Percentiles rank a stretch among this genome's conserved stretches.
Conservation (phyloP, 1,284 basidiomycete species). For the Lignosus rhinocerotis region DNA sequence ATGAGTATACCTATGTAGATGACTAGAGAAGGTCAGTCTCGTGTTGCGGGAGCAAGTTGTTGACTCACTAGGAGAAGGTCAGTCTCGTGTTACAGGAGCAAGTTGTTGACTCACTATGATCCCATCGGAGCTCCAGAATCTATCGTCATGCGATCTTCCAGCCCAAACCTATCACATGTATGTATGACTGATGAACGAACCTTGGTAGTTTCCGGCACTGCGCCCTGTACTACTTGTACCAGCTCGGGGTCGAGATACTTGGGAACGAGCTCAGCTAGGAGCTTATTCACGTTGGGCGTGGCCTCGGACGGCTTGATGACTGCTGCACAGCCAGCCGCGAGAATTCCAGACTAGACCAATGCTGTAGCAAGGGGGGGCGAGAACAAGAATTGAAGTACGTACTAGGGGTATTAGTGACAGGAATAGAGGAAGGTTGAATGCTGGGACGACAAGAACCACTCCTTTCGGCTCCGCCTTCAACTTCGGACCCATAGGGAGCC, state of each 20-base stretch:
- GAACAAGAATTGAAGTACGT: constrained; percentile 18
- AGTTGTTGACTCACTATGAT: constrained; percentile 63
- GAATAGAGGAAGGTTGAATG: constrained; percentile 62
- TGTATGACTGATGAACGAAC: constrained; percentile 32
- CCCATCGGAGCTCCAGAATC: constrained; percentile 82
- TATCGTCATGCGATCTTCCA: constrained; percentile 24
- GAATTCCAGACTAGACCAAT: constrained; percentile 65
- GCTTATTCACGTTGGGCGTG: constrained; percentile 59
- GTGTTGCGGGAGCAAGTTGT: background rate
- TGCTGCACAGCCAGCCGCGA: constrained; percentile 79
- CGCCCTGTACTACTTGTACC: constrained; percentile 76
- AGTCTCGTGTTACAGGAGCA: background rate
- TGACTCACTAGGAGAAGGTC: constrained; percentile 51
- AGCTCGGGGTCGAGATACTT: constrained; percentile 81
- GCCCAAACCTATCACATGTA: background rate
- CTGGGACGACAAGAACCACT: constrained; percentile 63
- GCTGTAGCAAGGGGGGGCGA: no score
- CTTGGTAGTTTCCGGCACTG: constrained; percentile 71
- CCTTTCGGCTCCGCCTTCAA: constrained; percentile 81
- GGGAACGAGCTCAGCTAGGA: constrained; percentile 74
- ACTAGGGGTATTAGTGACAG: constrained; percentile 57
- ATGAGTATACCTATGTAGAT: constrained; percentile 51
- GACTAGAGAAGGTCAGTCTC: constrained; percentile 38
- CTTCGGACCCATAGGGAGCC: constrained; percentile 56
- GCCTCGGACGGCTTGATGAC: constrained; percentile 83